Percentiles rank a stretch among this genome's conserved stretches.
Conservation (phyloP, 2,329 filamentous ascomycete species). For the Sporothrix globosa region DNA sequence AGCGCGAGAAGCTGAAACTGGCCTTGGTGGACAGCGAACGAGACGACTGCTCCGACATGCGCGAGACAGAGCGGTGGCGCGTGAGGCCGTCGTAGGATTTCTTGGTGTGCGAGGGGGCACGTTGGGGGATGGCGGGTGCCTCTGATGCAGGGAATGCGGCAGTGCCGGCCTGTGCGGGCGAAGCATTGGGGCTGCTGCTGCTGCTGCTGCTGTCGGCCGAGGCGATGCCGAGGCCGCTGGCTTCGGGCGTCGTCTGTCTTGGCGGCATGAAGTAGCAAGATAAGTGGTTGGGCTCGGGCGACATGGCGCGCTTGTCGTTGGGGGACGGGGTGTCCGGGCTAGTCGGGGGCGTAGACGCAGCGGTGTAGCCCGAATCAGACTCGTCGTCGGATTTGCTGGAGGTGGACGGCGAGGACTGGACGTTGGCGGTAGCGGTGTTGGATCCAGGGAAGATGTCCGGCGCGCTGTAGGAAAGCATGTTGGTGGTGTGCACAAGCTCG, state of each 20-base stretch:
- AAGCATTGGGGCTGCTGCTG: constrained; percentile 48
- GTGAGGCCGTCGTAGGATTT: constrained; percentile 73
- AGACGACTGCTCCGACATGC: constrained; percentile 59
- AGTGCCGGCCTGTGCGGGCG: constrained; percentile 28
- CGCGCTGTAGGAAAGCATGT: constrained; percentile 93
- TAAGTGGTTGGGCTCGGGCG: constrained; percentile 66
- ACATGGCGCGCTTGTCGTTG: constrained; percentile 53
- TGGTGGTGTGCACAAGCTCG: constrained; percentile 89
- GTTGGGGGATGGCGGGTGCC: constrained; percentile 72
- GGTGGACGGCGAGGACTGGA: constrained; percentile 51
- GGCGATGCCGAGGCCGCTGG: constrained; percentile 23
- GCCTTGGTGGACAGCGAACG: constrained; percentile 59
- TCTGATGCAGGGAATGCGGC: constrained; percentile 41
- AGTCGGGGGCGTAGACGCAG: constrained; percentile 63
- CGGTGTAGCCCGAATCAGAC: constrained; percentile 65
- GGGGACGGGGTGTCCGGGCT: constrained; percentile 66
- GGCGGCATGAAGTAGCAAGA: constrained; percentile 67
- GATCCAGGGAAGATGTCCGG: constrained; percentile 70
- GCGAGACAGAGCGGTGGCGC: constrained; percentile 49
- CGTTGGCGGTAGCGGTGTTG: constrained; percentile 38
- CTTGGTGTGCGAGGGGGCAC: constrained; percentile 87
- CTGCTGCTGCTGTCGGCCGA: not conserved
- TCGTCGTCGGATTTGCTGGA: constrained; percentile 67
- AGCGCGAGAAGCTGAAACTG: constrained; percentile 60
- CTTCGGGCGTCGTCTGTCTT: constrained; percentile 46